A percentile compares a stretch with the other conserved stretches of the same genome.
Conservation (phyloP, 1,284 basidiomycete genomes). For the Ustilago cynodontis region DNA sequence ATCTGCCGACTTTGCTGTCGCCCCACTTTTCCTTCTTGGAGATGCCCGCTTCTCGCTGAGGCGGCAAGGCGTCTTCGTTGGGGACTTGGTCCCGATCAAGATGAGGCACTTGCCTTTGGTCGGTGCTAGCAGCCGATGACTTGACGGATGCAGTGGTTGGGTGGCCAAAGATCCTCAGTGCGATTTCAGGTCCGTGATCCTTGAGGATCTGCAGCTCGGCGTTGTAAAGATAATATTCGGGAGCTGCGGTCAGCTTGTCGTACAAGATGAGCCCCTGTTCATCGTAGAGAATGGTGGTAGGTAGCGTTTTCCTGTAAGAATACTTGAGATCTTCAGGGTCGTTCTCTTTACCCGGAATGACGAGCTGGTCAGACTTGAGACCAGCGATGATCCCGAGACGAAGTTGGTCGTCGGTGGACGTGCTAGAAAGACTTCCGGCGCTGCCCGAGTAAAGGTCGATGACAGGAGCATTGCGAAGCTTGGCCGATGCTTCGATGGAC, state of each 20-base stretch:
- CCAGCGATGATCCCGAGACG: slow-evolving; percentile 52
- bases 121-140: background rate
- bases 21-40: slow-evolving; percentile 72
- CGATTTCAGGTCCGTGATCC: slow-evolving; percentile 72
- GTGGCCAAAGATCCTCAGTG: slow-evolving; percentile 63
- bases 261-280: slow-evolving; percentile 85
- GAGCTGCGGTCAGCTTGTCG: slow-evolving; percentile 72
- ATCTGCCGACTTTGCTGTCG: slow-evolving; percentile 77
- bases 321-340: slow-evolving; percentile 48
- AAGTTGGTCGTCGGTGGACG: slow-evolving; percentile 48
- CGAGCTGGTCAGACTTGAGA: slow-evolving; percentile 43
- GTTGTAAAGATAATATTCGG: slow-evolving; percentile 88
- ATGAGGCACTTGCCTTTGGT: slow-evolving; percentile 18
- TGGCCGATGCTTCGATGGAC: background rate
- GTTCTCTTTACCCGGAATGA: slow-evolving; percentile 53
- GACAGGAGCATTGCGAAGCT: slow-evolving; percentile 33
- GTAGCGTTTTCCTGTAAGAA: slow-evolving; percentile 73
- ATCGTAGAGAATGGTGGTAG: slow-evolving; percentile 88
- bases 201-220: slow-evolving; percentile 73
- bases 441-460: slow-evolving; percentile 60
- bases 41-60: slow-evolving; percentile 15
- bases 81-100: slow-evolving; percentile 69
- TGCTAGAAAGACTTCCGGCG: slow-evolving; percentile 39
- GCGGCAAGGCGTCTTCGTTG: slow-evolving; percentile 25
- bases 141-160: slow-evolving; percentile 70